phyloP scores from a whole-genome alignment of 1,284 basidiomycete species.

The Rhodotorula sp. region DNA sequence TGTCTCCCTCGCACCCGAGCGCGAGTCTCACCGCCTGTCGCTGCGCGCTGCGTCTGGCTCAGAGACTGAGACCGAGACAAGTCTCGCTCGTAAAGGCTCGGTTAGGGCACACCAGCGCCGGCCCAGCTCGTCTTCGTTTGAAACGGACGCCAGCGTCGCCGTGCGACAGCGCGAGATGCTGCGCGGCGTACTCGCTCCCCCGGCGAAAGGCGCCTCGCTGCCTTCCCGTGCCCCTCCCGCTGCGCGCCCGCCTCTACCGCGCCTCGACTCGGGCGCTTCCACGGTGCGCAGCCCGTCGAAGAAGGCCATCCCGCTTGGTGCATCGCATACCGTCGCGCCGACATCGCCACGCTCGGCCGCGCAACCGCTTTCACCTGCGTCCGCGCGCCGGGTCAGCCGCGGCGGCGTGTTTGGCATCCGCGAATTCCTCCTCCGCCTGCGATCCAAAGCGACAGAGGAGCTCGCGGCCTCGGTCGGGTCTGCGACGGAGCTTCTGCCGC shows the following conservation, averaged over 20 bases:
- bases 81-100: neutral
- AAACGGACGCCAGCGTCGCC: conserved; percentile 25
- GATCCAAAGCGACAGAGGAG: conserved; percentile 26
- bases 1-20: conserved; percentile 21
- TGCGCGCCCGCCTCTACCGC: conserved; percentile 17
- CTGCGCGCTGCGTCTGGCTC: neutral
- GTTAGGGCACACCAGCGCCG: too few relatives aligned
- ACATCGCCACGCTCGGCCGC: neutral
- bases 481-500: neutral
- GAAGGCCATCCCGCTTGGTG: neutral
- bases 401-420: conserved; percentile 31
- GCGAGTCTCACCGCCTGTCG: neutral
- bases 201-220: conserved; percentile 31
- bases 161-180: conserved; percentile 37
- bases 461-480: conserved; percentile 7
- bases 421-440: conserved; percentile 31
- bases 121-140: conserved; percentile 21
- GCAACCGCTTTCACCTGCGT: neutral
- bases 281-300: neutral
- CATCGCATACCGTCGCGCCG: neutral
- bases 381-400: conserved; percentile 23
- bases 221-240: conserved; percentile 27
- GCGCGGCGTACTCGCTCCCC: conserved; percentile 22
- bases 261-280: neutral
- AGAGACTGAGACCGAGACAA: conserved; percentile 24